phyloP scores from a whole-genome alignment of 2,329 filamentous ascomycete species.

The Emergomyces pasteurianus region DNA sequence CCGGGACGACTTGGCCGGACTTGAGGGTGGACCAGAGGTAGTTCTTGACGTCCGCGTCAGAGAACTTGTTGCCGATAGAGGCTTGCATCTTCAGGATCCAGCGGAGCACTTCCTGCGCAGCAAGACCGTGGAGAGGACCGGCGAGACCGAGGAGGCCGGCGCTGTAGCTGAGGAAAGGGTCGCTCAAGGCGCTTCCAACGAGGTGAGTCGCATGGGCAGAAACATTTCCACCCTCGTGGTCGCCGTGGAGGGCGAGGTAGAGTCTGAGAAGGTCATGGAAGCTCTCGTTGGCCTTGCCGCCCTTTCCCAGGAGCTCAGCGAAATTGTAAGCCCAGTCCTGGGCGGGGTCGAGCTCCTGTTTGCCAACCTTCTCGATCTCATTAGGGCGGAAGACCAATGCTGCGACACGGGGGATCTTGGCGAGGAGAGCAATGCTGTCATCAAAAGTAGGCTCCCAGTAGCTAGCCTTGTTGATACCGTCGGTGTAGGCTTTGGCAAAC shows the following conservation, averaged over 20 bases:
- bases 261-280: slow-evolving; percentile 92
- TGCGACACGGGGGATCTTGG: slow-evolving; percentile 91
- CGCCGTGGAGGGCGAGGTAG: slow-evolving; percentile 91
- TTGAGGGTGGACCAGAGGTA: slow-evolving; percentile 92
- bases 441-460: slow-evolving; percentile 99
- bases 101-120: slow-evolving; percentile 90
- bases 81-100: slow-evolving; percentile 97
- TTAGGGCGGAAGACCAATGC: slow-evolving; percentile 96
- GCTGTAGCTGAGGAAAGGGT: slow-evolving; percentile 91
- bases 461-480: slow-evolving; percentile 83
- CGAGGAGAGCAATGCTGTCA: slow-evolving; percentile 83
- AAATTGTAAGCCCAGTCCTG: slow-evolving; percentile 99
- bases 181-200: slow-evolving; percentile 85
- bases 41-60: slow-evolving; percentile 67
- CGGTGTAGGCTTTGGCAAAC: slow-evolving; percentile 87
- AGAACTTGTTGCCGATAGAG: slow-evolving; percentile 64
- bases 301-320: slow-evolving; percentile 82
- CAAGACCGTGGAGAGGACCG: slow-evolving; percentile 84
- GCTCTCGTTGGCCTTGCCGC: slow-evolving; percentile 70
- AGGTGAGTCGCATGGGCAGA: slow-evolving; percentile 92
- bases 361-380: slow-evolving; percentile 60
- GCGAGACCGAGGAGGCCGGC: slow-evolving; percentile 91
- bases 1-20: slow-evolving; percentile 84
- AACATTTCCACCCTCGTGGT: slow-evolving; percentile 97
- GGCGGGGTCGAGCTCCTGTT: slow-evolving; percentile 59